Evolutionary conservation across 176 grass and related monocot species (phyloP).

Genomic region (Carex littledalei): DNA sequence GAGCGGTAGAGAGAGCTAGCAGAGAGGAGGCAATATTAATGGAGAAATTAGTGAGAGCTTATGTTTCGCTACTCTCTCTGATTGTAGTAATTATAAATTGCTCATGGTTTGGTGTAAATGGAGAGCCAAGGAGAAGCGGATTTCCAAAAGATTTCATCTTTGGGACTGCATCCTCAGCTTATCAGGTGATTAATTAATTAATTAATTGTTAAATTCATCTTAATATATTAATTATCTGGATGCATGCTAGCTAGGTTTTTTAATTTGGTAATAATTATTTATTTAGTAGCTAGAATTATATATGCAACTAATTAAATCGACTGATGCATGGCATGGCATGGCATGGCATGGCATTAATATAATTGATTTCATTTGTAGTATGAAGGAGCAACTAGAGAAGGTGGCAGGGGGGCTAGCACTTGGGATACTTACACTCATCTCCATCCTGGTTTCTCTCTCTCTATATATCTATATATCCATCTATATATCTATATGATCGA

Average conservation of each 20-base stretch:
- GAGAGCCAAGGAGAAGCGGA: conserved; percentile 24
- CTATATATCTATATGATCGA: too few relatives aligned
- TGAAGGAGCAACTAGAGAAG: conserved; percentile 61
- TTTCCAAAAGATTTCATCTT: conserved; percentile 63
- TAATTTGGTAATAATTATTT: background rate
- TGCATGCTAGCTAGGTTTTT: background rate
- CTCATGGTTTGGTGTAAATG: background rate
- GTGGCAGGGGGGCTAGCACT: conserved; percentile 54
- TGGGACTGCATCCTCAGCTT: conserved; percentile 69
- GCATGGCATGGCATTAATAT: background rate
- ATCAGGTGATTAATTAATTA: conserved; percentile 33
- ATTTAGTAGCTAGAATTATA: background rate
- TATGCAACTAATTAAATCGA: background rate
- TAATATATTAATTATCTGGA: too few relatives aligned
- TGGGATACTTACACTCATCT: conserved; percentile 79
- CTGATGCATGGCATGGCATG: too few relatives aligned
- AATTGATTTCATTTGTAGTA: conserved; percentile 38
- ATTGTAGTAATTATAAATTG: background rate
- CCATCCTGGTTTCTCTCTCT: conserved; percentile 51
- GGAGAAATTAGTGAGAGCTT: background rate
- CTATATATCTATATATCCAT: too few relatives aligned
- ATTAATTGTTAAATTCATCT: background rate
- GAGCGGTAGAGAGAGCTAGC: background rate
- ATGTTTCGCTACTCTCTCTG: background rate
- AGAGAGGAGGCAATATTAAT: background rate